phyloP scores from a whole-genome alignment of 2,329 filamentous ascomycete species.

The Fusarium torreyae region DNA sequence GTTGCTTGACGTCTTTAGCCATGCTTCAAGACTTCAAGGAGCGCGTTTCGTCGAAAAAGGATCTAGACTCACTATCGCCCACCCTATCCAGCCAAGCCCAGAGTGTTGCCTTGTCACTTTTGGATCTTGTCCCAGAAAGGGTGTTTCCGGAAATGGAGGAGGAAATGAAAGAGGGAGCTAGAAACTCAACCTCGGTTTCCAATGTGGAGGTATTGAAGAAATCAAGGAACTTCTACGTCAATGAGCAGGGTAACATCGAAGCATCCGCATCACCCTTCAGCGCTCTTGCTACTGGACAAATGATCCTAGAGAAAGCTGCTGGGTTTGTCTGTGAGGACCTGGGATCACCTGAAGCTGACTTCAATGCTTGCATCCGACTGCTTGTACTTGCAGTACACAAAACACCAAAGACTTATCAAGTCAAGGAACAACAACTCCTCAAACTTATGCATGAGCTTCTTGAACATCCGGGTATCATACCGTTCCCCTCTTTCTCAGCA shows the following conservation, averaged over 20 bases:
- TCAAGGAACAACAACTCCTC: constrained; percentile 65
- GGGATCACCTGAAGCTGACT: constrained; percentile 60
- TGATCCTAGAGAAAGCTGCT: constrained; percentile 74
- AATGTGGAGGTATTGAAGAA: constrained; percentile 70
- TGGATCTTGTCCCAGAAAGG: constrained; percentile 76
- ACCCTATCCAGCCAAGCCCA: constrained; percentile 56
- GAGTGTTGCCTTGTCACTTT: constrained; percentile 68
- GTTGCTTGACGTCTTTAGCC: constrained; percentile 70
- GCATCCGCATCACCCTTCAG: constrained; percentile 72
- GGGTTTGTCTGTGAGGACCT: constrained; percentile 65
- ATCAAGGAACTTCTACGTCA: constrained; percentile 77
- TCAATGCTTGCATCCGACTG: constrained; percentile 72
- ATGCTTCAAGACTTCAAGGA: constrained; percentile 71
- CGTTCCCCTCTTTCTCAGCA: constrained; percentile 71
- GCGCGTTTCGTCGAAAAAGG: constrained; percentile 49
- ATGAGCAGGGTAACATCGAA: constrained; percentile 79
- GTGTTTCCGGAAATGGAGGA: constrained; percentile 64
- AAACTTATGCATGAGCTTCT: constrained; percentile 67
- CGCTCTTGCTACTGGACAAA: constrained; percentile 68
- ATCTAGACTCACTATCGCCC: constrained; percentile 54
- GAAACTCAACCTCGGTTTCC: constrained; percentile 32
- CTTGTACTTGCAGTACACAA: constrained; percentile 72
- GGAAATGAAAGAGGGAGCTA: constrained; percentile 16
- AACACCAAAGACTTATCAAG: constrained; percentile 59
- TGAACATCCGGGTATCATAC: constrained; percentile 55